A percentile compares a stretch with the other conserved stretches of the same genome.
These are phyloP conservation scores for Suillus cothurnatus DNA, from an alignment of 768 basidiomycete genomes.

Conservation along the genomic window DNA sequence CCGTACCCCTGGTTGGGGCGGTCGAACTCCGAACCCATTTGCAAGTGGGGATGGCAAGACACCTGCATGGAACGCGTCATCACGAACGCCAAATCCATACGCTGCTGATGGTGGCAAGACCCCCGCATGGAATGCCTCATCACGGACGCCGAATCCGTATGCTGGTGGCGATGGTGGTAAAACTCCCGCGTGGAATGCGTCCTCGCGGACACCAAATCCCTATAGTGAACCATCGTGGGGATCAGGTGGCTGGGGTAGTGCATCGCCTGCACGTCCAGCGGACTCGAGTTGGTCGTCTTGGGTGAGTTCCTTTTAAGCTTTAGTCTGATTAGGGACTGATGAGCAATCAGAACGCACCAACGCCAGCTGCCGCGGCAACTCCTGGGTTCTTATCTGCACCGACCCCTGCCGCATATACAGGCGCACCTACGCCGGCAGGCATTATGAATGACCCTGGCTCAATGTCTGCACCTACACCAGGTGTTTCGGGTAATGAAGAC, in stretches of 20 bases:
- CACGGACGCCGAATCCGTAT: constrained; percentile 76
- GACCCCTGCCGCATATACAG: constrained; percentile 33
- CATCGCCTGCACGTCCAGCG: constrained; percentile 36
- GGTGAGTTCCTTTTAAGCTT: constrained; percentile 39
- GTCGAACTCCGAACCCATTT: constrained; percentile 73
- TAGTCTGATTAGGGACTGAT: constrained; percentile 21
- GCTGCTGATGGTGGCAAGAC: constrained; percentile 60
- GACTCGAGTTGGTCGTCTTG: constrained; percentile 32
- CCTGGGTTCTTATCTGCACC: constrained; percentile 35
- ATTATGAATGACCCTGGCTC: constrained; percentile 14
- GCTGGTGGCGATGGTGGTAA: constrained; percentile 41
- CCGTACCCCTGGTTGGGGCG: constrained; percentile 38
- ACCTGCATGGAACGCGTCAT: constrained; percentile 64
- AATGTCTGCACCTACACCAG: constrained; percentile 35
- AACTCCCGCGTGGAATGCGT: constrained; percentile 55
- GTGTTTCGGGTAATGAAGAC: constrained; percentile 28
- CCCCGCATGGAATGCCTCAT: constrained; percentile 65
- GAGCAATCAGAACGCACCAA: constrained; percentile 40
- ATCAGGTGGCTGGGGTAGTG: constrained; percentile 28
- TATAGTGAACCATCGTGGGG: constrained; percentile 41
- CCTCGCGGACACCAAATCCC: constrained; percentile 59
- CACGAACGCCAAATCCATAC: constrained; percentile 73
- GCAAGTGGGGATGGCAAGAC: constrained; percentile 57
- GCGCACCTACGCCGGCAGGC: constrained; percentile 32
- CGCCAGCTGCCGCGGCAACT: constrained; percentile 42